These are phyloP conservation scores for Sphagnum magellanicum DNA, from an alignment of 228 moss, liverwort and hornwort genomes.

Conservation along the genomic window DNA sequence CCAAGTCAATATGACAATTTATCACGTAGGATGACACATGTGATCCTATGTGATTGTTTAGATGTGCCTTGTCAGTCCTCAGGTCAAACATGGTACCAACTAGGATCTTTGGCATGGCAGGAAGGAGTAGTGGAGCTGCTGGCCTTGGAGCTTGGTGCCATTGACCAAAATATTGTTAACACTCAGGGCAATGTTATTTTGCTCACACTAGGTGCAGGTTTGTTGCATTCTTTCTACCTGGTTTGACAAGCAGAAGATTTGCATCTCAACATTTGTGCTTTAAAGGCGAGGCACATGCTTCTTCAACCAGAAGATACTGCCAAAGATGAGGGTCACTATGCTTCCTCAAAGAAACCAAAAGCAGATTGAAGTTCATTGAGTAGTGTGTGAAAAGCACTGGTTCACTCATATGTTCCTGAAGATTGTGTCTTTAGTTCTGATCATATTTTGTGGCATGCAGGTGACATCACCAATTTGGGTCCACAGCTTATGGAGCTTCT, in stretches of 20 bases:
- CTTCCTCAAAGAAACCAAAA: no score
- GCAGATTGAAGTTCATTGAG: not conserved
- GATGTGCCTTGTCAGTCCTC: no score
- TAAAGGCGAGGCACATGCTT: not conserved
- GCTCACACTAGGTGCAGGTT: constrained; percentile 94
- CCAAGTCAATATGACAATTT: no score
- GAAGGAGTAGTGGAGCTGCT: constrained; percentile 71
- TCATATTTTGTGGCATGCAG: constrained; percentile 27
- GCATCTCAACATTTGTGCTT: not conserved
- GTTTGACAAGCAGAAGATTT: not conserved
- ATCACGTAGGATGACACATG: no score
- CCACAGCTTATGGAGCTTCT: constrained; percentile 30
- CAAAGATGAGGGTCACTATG: no score
- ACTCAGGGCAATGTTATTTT: constrained; percentile 54
- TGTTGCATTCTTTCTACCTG: not conserved
- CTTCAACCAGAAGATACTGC: not conserved
- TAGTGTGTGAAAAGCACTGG: not conserved
- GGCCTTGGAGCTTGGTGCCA: constrained; percentile 65
- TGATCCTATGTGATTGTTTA: no score
- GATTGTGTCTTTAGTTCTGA: not conserved
- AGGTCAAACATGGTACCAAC: no score
- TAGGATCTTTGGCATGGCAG: constrained; percentile 22
- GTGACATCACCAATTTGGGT: constrained; percentile 82
- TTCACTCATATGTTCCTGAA: not conserved
- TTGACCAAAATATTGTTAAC: constrained; percentile 45